Conservation (phyloP, 352 stramenopile species). For the Globisporangium alternatum region DNA sequence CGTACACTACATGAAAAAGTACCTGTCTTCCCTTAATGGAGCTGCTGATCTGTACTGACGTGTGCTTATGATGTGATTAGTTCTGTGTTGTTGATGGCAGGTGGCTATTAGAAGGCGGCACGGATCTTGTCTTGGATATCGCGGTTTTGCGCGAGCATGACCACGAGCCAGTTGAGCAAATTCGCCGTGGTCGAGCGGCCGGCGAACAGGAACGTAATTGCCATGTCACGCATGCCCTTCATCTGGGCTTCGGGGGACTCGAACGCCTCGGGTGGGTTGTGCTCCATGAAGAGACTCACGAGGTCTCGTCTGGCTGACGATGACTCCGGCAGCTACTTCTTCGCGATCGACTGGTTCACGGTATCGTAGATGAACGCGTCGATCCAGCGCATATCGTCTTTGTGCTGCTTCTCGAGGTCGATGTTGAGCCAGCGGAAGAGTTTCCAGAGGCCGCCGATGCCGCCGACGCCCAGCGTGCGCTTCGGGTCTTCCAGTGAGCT, state of each 20-base stretch:
- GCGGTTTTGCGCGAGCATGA: slow-evolving; percentile 61
- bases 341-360: slow-evolving; percentile 12
- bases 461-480: slow-evolving; percentile 30
- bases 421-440: slow-evolving; percentile 31
- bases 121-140: slow-evolving; percentile 44
- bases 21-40: too few relatives aligned
- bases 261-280: not conserved
- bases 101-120: not conserved
- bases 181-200: slow-evolving; percentile 74
- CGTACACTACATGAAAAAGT: too few relatives aligned
- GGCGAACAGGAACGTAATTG: slow-evolving; percentile 66
- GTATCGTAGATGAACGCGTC: slow-evolving; percentile 3
- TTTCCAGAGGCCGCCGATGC: slow-evolving; percentile 37
- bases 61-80: too few relatives aligned
- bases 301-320: not conserved
- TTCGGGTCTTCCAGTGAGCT: slow-evolving; percentile 4
- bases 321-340: not conserved
- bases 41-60: too few relatives aligned
- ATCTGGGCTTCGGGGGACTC: not conserved
- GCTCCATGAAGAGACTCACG: slow-evolving; percentile 9
- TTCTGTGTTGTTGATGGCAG: too few relatives aligned
- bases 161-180: slow-evolving; percentile 76
- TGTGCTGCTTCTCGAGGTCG: slow-evolving; percentile 24
- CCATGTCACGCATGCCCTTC: slow-evolving; percentile 59
- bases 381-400: slow-evolving; percentile 20